Base-by-base conservation (phyloP, 106 monocot species). In the Dendrobium chrysotoxum region DNA sequence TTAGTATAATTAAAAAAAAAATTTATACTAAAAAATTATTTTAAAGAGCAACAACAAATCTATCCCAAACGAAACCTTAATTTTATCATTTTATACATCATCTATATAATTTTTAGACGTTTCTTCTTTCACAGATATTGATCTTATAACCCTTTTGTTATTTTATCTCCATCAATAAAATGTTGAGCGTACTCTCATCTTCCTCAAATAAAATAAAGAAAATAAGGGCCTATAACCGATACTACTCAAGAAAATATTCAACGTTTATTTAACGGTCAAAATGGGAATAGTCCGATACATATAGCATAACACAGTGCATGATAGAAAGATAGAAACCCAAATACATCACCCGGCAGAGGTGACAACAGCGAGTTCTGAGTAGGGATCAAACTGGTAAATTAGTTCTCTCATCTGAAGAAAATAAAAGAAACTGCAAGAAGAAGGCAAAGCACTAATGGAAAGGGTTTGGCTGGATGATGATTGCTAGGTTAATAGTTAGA, bases 401-500 rank as follows among this genome's bases (percentile, higher is more conserved):
- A 23, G 7, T 23, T n/a, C 4, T n/a, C 23, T 61, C 23, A 61
- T 20, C 23, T 23, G 20, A 61, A 4, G 25, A 23, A 16, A 61
- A 61, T 61, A 61, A 61, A 61, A 61, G 23, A 61, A 61, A 23
- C 55, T 55, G 55, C 5, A 61, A 61, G n/a, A 23, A 21, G 61
- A 4, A 50, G 50, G 13, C 1, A 61, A 57, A 13, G n/a, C 7
- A 6, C 7, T n/a, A 2, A 21, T 23, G 4, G 23, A 8, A 61
- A 23, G 11, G 7, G 61, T 2, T 23, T 61, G 23, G 23, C 23
- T 23, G 70, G 70, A 31, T 68, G 12, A n/a, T 3, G 31, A 9
- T 12, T 50, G 13, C 12, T 8, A 42, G 55, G 57, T 28, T 20
- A 81, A 26, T 75, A 82, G 12, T 81, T 78, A n/a, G 80, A 81